A percentile compares a stretch with the other conserved stretches of the same genome.
Conservation (phyloP, 106 monocot genomes). For the Acorus calamus region DNA sequence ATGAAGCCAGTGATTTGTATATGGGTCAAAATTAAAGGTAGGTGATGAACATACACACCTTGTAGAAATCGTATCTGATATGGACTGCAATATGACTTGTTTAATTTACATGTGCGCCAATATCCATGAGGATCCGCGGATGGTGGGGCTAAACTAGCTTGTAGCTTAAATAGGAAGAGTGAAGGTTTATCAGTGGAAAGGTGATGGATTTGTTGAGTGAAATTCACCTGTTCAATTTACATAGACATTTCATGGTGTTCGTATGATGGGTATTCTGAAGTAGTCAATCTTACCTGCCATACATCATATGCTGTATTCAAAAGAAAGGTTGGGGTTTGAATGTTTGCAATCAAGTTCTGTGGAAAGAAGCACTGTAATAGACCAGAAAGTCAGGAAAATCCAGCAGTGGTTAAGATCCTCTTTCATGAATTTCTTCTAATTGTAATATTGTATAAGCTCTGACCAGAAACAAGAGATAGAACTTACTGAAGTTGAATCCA, state of each 20-base stretch:
- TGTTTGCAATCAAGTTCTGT: conserved; percentile 35
- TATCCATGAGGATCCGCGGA: conserved; percentile 46
- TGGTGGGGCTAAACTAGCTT: conserved; percentile 37
- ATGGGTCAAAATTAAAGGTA: no score
- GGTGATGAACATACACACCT: conserved; percentile 20
- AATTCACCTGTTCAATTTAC: no score
- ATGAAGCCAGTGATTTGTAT: no score
- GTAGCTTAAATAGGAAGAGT: conserved; percentile 26
- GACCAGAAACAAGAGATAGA: background rate
- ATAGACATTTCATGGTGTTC: no score
- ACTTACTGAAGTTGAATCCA: conserved; percentile 5
- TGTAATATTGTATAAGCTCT: no score
- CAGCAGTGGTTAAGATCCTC: background rate
- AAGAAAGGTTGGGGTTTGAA: conserved; percentile 54
- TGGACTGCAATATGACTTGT: conserved; percentile 34
- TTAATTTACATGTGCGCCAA: conserved; percentile 52
- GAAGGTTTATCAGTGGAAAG: background rate
- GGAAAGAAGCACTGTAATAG: conserved; percentile 65
- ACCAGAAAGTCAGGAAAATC: conserved; percentile 1
- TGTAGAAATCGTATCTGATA: conserved; percentile 54
- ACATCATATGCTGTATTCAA: conserved; percentile 66
- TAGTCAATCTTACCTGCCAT: conserved; percentile 42
- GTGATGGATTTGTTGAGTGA: background rate
- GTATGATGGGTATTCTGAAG: no score
- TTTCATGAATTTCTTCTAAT: no score